Conservation (phyloP, 306 rosid genomes). For the Prinsepia uniflora region DNA sequence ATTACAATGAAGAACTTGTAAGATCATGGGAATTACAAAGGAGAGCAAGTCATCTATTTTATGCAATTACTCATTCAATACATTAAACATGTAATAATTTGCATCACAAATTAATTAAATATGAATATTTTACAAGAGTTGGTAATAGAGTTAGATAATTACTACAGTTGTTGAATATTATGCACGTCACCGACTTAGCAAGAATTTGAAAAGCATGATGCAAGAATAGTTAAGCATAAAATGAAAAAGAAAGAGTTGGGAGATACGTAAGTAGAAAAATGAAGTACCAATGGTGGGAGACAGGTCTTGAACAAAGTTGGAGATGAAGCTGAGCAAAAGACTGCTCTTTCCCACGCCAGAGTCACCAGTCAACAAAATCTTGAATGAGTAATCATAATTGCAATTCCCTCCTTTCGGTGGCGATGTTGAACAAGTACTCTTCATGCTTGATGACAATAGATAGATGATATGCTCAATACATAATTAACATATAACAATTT, state of each 20-base stretch:
- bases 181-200: background rate
- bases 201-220: background rate
- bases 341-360: constrained; percentile 98
- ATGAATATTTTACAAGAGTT: too few relatives aligned
- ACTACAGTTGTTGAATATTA: background rate
- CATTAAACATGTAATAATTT: background rate
- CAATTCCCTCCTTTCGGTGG: constrained; percentile 41
- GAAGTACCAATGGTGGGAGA: constrained; percentile 80
- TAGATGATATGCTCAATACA: too few relatives aligned
- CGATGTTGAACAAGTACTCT: constrained; percentile 42
- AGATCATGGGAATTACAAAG: too few relatives aligned
- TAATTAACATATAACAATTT: too few relatives aligned
- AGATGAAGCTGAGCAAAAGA: constrained; percentile 80
- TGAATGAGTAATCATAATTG: constrained; percentile 79
- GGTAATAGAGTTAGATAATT: background rate
- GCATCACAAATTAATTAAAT: background rate
- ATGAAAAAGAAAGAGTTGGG: background rate
- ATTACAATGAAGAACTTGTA: background rate
- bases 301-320: constrained; percentile 55
- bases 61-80: too few relatives aligned
- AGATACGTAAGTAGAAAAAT: background rate
- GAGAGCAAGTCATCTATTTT: too few relatives aligned
- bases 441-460: constrained; percentile 4
- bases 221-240: background rate
- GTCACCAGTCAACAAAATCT: constrained; percentile 84